phyloP scores from a whole-genome alignment of 1,284 basidiomycete species.

The Boletus smithii region DNA sequence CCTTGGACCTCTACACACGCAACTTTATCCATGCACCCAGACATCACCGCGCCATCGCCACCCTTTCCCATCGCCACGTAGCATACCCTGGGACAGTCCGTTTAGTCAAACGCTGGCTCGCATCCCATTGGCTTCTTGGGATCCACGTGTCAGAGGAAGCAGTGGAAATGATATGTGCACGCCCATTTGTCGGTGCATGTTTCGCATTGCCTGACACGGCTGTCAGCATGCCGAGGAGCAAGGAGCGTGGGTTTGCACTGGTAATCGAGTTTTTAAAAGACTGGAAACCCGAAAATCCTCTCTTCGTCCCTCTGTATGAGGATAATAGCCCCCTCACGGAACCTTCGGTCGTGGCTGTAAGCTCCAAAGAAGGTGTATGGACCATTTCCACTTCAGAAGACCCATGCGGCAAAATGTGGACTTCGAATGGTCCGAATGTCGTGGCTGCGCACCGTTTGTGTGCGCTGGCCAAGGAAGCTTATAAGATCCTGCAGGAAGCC shows the following conservation, averaged over 20 bases:
- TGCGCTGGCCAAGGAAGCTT: constrained; percentile 72
- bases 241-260: constrained; percentile 79
- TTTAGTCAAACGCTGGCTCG: constrained; percentile 90
- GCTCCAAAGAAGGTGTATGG: constrained; percentile 64
- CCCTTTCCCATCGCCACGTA: constrained; percentile 75
- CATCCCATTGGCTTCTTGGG: constrained; percentile 82
- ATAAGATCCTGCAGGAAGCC: constrained; percentile 33
- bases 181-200: constrained; percentile 47
- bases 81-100: constrained; percentile 85
- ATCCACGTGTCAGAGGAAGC: constrained; percentile 72
- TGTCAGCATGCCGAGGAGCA: constrained; percentile 53
- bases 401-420: constrained; percentile 74
- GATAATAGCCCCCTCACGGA: constrained; percentile 25
- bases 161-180: constrained; percentile 82
- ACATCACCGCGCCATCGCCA: constrained; percentile 83
- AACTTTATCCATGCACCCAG: constrained; percentile 77
- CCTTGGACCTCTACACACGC: constrained; percentile 57
- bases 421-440: constrained; percentile 55
- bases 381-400: constrained; percentile 81
- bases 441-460: constrained; percentile 70
- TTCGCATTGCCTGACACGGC: constrained; percentile 16
- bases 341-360: constrained; percentile 22
- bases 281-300: constrained; percentile 80
- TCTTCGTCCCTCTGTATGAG: constrained; percentile 60
- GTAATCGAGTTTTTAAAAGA: constrained; percentile 74